phyloP scores from a whole-genome alignment of 169 alveolate genomes.

The Perkinsus marinus region DNA sequence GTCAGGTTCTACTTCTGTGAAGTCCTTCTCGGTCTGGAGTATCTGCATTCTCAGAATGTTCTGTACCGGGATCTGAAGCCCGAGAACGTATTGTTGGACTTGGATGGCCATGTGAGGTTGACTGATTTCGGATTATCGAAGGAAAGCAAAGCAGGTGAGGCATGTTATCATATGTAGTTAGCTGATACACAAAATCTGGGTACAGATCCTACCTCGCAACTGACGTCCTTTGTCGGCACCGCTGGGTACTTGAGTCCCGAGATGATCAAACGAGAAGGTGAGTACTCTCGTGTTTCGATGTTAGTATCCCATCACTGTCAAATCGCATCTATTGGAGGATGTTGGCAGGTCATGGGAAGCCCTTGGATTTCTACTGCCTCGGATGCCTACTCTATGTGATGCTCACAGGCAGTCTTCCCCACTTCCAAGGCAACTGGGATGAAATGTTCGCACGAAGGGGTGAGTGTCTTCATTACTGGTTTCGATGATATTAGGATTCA shows the following conservation, averaged over 20 bases:
- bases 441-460: slow-evolving; percentile 37
- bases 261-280: slow-evolving; percentile 49
- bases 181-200: too few species aligned
- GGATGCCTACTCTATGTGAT: slow-evolving; percentile 69
- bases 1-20: slow-evolving; percentile 49
- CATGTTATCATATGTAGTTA: too few species aligned
- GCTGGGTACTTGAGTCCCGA: slow-evolving; percentile 76
- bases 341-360: slow-evolving; percentile 55
- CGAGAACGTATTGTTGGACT: slow-evolving; percentile 13
- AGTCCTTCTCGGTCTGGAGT: slow-evolving; percentile 32
- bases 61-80: slow-evolving; percentile 14
- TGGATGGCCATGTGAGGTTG: slow-evolving; percentile 53
- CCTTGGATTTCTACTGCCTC: slow-evolving; percentile 70
- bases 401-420: slow-evolving; percentile 62
- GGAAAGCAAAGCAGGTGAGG: slow-evolving; percentile 53
- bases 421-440: slow-evolving; percentile 37
- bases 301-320: not conserved
- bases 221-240: slow-evolving; percentile 51
- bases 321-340: not conserved
- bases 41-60: slow-evolving; percentile 14
- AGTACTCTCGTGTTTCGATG: not conserved
- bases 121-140: slow-evolving; percentile 77
- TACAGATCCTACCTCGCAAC: not conserved
- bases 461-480: not conserved
- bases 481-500: not conserved